Conservation (phyloP, 495 filamentous ascomycete species). For the Chaetomium tenue region DNA sequence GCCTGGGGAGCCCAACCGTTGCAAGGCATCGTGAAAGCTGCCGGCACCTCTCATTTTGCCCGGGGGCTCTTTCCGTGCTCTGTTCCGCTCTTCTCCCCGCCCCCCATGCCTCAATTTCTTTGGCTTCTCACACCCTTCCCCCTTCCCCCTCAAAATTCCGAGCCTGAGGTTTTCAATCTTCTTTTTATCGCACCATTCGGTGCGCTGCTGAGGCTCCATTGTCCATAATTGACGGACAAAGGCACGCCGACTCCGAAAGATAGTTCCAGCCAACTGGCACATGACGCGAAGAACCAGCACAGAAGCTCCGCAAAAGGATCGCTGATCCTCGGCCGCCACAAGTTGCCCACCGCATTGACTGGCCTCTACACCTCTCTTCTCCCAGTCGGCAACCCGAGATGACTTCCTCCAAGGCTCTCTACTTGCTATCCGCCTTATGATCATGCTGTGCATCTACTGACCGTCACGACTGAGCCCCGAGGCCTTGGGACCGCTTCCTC, state of each 20-base stretch:
- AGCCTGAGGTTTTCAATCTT: background rate
- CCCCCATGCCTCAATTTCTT: background rate
- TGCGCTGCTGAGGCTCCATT: background rate
- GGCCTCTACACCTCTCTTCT: background rate
- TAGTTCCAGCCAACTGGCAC: conserved; percentile 11
- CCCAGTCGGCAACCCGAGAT: conserved; percentile 21
- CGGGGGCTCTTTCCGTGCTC: background rate
- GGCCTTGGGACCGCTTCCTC: background rate
- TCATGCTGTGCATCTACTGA: conserved; percentile 31
- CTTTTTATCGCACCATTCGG: background rate
- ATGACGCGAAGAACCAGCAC: background rate
- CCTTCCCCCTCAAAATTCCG: background rate
- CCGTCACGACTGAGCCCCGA: conserved; percentile 21
- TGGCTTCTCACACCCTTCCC: conserved; percentile 2
- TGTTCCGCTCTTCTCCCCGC: background rate
- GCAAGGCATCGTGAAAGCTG: conserved; percentile 21
- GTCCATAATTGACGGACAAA: background rate
- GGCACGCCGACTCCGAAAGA: background rate
- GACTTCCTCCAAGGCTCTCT: conserved; percentile 27
- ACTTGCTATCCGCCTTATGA: conserved; percentile 31
- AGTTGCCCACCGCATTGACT: background rate
- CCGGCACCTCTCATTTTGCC: conserved; percentile 18
- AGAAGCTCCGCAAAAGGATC: conserved; percentile 6
- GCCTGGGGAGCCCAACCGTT: conserved; percentile 14
- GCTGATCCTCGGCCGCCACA: conserved; percentile 7